These are phyloP conservation scores for Endocladia muricata DNA, from an alignment of 31 red algal genomes.

Conservation along the genomic window DNA sequence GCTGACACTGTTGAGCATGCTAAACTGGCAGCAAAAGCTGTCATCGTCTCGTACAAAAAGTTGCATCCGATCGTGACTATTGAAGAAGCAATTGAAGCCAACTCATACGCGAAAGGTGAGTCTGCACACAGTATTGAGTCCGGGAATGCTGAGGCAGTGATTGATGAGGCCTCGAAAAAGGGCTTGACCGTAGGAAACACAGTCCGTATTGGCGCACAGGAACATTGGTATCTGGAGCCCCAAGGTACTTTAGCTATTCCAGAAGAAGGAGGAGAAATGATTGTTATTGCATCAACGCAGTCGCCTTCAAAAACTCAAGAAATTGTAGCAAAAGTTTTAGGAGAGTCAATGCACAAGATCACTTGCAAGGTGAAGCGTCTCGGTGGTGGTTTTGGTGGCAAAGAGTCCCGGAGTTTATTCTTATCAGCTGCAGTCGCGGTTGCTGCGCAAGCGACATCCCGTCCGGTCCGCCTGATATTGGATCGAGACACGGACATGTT, in stretches of 20 bases:
- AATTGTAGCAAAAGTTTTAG: constrained; percentile 56
- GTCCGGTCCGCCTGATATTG: constrained; percentile 68
- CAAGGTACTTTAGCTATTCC: constrained; percentile 77
- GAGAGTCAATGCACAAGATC: constrained; percentile 58
- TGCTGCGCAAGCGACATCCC: constrained; percentile 42
- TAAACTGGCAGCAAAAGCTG: constrained; percentile 38
- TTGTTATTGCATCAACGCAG: constrained; percentile 69
- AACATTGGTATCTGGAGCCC: constrained; percentile 91
- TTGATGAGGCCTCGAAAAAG: constrained; percentile 2
- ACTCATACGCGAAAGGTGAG: constrained; percentile 31
- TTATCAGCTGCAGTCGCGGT: constrained; percentile 76
- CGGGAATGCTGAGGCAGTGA: constrained; percentile 36
- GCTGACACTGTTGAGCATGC: constrained; percentile 70
- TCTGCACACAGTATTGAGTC: constrained; percentile 48
- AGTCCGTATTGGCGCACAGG: constrained; percentile 87
- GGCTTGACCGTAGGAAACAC: constrained; percentile 18
- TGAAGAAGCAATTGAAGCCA: constrained; percentile 70
- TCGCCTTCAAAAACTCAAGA: constrained; percentile 64
- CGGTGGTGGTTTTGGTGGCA: constrained; percentile 91
- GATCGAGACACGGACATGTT: constrained; percentile 81
- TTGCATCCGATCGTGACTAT: constrained; percentile 63
- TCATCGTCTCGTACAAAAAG: constrained; percentile 59
- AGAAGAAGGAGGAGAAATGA: constrained; percentile 72
- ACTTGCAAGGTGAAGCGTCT: constrained; percentile 73
- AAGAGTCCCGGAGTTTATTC: constrained; percentile 76